Conservation (phyloP, 768 basidiomycete genomes). For the Serendipita sp. region DNA sequence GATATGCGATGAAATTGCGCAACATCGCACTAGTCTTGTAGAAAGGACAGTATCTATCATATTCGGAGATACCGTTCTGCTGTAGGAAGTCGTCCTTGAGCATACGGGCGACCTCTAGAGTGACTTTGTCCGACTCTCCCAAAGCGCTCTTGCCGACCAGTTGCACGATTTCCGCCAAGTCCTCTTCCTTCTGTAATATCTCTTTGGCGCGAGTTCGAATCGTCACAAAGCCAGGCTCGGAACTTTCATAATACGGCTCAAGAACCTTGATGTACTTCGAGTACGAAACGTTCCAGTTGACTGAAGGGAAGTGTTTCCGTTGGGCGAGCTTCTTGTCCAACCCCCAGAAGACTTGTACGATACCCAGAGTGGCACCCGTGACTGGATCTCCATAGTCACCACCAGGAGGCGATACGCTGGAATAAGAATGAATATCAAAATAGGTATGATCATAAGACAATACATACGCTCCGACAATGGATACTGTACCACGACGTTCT, state of each 20-base stretch:
- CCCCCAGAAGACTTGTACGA: constrained; percentile 99
- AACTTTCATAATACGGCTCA: constrained; percentile 80
- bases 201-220: constrained; percentile 85
- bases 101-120: constrained; percentile 91
- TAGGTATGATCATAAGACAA: not conserved
- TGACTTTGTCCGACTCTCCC: constrained; percentile 96
- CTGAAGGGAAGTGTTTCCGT: constrained; percentile 98
- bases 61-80: constrained; percentile 97
- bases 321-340: constrained; percentile 98
- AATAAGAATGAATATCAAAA: constrained; percentile 9
- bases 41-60: constrained; percentile 94
- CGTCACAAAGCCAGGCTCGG: constrained; percentile 89
- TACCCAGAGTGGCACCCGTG: constrained; percentile 90
- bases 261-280: constrained; percentile 95
- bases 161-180: constrained; percentile 96
- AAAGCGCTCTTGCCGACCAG: constrained; percentile 98
- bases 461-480: constrained; percentile 95
- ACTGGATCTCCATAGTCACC: constrained; percentile 99
- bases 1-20: constrained; percentile 84
- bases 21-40: constrained; percentile 98
- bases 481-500: constrained; percentile 76
- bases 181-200: constrained; percentile 96
- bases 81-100: constrained; percentile 95
- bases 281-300: constrained; percentile 99
- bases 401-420: constrained; percentile 91